phyloP scores from a whole-genome alignment of 148 eudicot species.

The Spergularia marina region DNA sequence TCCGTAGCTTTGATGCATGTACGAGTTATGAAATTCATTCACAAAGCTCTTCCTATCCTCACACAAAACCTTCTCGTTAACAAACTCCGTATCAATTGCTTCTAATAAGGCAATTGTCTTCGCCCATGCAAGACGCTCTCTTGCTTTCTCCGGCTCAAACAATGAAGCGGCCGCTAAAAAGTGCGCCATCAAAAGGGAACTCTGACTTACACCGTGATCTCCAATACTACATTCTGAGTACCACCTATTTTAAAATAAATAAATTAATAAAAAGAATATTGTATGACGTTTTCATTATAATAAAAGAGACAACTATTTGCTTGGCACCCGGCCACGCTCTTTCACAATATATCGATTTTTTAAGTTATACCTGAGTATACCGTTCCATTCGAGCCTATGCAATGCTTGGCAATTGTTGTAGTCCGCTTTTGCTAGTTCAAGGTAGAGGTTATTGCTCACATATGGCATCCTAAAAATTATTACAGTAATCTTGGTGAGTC shows the following conservation, averaged over 20 bases:
- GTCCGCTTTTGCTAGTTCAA: slow-evolving; percentile 82
- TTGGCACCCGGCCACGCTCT: neutral
- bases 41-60: slow-evolving; percentile 43
- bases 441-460: slow-evolving; percentile 64
- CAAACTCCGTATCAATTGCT: slow-evolving; percentile 42
- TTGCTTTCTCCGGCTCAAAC: slow-evolving; percentile 68
- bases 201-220: slow-evolving; percentile 48
- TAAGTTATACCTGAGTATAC: slow-evolving; percentile 41
- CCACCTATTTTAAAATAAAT: slow-evolving; percentile 48
- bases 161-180: slow-evolving; percentile 57
- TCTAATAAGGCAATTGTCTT: slow-evolving; percentile 56
- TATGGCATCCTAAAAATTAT: slow-evolving; percentile 55
- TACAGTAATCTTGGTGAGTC: too few relatives aligned
- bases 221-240: slow-evolving; percentile 36
- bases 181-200: slow-evolving; percentile 46
- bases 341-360: too few relatives aligned
- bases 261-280: neutral
- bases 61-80: slow-evolving; percentile 15
- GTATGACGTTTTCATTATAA: neutral
- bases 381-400: slow-evolving; percentile 68
- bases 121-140: slow-evolving; percentile 75
- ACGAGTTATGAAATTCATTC: slow-evolving; percentile 36
- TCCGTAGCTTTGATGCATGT: slow-evolving; percentile 15
- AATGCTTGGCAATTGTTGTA: slow-evolving; percentile 62
- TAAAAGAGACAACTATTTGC: neutral